Evolutionary conservation across 306 rosid genomes (phyloP), one percentile per base, ranked within the genome.

Genomic region (Vigna mungo): DNA sequence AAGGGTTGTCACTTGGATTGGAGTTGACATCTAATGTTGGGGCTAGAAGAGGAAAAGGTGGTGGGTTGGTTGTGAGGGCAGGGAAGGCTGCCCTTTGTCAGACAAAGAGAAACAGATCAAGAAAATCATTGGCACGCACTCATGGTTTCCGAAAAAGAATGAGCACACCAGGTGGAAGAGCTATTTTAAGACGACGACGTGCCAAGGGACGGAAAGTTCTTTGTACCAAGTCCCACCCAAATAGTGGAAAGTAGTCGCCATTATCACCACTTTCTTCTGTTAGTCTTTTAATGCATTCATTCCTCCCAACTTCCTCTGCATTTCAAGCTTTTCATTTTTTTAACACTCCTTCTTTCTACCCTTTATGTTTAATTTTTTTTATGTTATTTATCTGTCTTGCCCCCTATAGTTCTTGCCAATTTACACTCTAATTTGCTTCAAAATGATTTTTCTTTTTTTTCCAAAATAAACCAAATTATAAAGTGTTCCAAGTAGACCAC

Each of bases 131-230:
- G 82, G 93, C 94, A 59, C 86, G 97, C 14, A 90, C 96, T 60
- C 97, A 92, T 74, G 97, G 99, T 7, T 96, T 96, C 72, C 94
- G 98, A 58, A 83, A 79, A 53, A 68, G 99, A 63, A 96, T 92
- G 98, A 84, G 97, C 48, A 92, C 99, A 47, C 79, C 97, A 5
- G 80, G 81, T n/a, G 99, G 99, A 34, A 88, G 97, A 79, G 93
- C 94, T 56, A 7, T 92, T 23, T 58, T 96, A n/a, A 92, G 89
- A 84, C 90, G 98, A 8, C 78, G 99, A 9, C 96, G 96, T 21
- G 97, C 97, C 60, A 96, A 92, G 91, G 99, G 98, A 7, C 86
- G 99, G 27, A 96, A 85, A 86, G 47, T 91, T 66, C 97, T 91
- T 63, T 96, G 99, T 93, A 86, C 98, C 3, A 96, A 96, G 82